Evolutionary conservation across 2,329 filamentous ascomycete species (phyloP).

Genomic region (Tolypocladium pustulatum): DNA sequence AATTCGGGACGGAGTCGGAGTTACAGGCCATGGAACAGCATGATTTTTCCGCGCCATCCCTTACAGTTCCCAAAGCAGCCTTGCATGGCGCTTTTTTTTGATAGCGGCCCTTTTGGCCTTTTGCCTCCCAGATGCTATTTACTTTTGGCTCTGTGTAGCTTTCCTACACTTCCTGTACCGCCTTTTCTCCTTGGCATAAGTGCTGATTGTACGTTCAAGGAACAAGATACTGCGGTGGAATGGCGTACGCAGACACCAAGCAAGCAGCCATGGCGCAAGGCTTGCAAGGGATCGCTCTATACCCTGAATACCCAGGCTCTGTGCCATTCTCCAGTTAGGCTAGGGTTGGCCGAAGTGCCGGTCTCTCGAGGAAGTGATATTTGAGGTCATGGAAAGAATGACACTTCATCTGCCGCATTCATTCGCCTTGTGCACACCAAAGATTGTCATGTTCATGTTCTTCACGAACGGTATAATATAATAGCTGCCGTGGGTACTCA

Average conservation of each 20-base stretch:
- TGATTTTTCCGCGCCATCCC: background rate
- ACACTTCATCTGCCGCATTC: background rate
- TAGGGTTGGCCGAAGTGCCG: background rate
- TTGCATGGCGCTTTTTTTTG: background rate
- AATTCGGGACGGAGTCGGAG: background rate
- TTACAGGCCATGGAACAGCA: background rate
- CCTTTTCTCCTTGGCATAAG: background rate
- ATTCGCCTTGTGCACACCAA: background rate
- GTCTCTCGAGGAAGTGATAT: background rate
- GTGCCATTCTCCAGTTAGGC: background rate
- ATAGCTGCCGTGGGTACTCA: background rate
- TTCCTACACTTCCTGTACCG: background rate
- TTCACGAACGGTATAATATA: background rate
- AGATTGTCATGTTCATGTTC: background rate
- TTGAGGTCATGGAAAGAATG: background rate
- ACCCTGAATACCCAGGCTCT: background rate
- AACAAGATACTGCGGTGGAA: background rate
- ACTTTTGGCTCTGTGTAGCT: background rate
- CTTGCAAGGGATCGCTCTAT: background rate
- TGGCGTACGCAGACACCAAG: background rate
- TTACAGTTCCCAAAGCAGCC: background rate
- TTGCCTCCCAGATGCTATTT: background rate
- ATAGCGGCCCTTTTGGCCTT: background rate
- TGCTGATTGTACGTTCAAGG: background rate
- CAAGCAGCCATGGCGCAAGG: background rate